Evolutionary conservation across 2,329 filamentous ascomycete species (phyloP), one percentile per base, ranked within the genome.

Genomic region (Elsinoe perseae): DNA sequence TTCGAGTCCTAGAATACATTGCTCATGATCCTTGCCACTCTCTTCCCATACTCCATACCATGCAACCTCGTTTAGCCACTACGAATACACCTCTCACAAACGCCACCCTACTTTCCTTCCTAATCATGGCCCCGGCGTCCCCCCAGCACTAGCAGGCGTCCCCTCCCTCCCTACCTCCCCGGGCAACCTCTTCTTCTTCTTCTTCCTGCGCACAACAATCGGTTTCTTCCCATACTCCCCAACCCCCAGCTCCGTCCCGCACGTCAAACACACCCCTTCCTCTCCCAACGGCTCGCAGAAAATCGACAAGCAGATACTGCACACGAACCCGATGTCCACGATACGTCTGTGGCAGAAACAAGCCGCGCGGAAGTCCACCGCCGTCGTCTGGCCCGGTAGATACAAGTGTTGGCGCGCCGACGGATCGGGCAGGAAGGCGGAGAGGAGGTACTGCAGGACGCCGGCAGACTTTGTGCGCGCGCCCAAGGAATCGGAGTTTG

Each of bases 321-420:
- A 98, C 34, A 98, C 92, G 68, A 89, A 98, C 7, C 91, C 93
- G 1, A 91, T 83, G 71, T 96, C 89, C 42, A 98, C 86, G 18
- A 97, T 89, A 32, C 82, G 83, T 52, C 92, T 80, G 72, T 98
- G 93, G 69, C 93, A 98, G 74, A 98, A 98, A 69, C 93, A 98
- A 2, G 93, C 93, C n/a, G 95, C 92, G 42, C 93, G 83, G 69
- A 98, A 98, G 72, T 98, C 95, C 42, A 98, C 90, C 43, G 86
- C 84, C 56, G 91, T 87, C 34, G 89, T 85, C 6, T 68, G 68
- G 7, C 87, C 89, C 0, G 93, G 91, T 3, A 86, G 76, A 40
- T 95, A 80, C 40, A 98, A 75, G 57, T 85, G 80, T 44, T 79
- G 71, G 8, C 84, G 75, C 20, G 80, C 80, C 12, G 75, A 77